Evolutionary conservation across 2,329 filamentous ascomycete species (phyloP).

Genomic region (Cladophialophora chaetospira): DNA sequence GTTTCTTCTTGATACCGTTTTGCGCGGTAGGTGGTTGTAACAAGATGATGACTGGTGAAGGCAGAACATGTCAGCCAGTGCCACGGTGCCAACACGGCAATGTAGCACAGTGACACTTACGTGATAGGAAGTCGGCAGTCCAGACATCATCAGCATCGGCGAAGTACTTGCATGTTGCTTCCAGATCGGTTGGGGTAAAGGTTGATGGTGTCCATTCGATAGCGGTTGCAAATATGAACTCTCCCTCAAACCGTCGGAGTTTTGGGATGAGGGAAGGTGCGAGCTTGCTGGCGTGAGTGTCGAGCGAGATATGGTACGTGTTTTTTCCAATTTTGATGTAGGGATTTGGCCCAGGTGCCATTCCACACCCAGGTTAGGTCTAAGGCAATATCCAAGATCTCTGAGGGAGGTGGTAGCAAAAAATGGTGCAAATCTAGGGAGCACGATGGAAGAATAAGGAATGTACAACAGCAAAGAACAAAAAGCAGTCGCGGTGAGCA

Average conservation of each 20-base stretch:
- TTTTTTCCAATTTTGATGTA: conserved; percentile 19
- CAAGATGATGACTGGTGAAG: conserved; percentile 21
- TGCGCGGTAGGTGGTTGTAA: conserved; percentile 15
- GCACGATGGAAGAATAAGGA: too few species aligned
- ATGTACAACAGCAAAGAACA: not conserved
- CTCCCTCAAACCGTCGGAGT: conserved; percentile 15
- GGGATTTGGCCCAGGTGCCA: conserved; percentile 11
- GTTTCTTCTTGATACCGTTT: conserved; percentile 11
- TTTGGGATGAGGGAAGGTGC: conserved; percentile 7
- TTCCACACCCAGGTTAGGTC: conserved; percentile 3
- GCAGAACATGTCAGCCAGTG: not conserved
- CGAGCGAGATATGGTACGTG: conserved; percentile 12
- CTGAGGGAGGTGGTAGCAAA: too few species aligned
- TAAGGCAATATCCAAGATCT: not conserved
- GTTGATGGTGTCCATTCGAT: conserved; percentile 20
- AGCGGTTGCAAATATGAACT: conserved; percentile 24
- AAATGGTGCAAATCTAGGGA: too few species aligned
- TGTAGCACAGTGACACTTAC: conserved; percentile 4
- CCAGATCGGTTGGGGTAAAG: conserved; percentile 22
- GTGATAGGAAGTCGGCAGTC: conserved; percentile 20
- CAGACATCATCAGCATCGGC: conserved; percentile 26
- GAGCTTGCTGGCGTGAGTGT: conserved; percentile 35
- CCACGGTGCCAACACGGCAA: not conserved
- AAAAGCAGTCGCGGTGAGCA: not conserved
- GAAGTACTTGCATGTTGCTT: conserved; percentile 17